These are phyloP conservation scores for Erythrobasidium yunnanense DNA, from an alignment of 768 basidiomycete species.

Conservation along the genomic window DNA sequence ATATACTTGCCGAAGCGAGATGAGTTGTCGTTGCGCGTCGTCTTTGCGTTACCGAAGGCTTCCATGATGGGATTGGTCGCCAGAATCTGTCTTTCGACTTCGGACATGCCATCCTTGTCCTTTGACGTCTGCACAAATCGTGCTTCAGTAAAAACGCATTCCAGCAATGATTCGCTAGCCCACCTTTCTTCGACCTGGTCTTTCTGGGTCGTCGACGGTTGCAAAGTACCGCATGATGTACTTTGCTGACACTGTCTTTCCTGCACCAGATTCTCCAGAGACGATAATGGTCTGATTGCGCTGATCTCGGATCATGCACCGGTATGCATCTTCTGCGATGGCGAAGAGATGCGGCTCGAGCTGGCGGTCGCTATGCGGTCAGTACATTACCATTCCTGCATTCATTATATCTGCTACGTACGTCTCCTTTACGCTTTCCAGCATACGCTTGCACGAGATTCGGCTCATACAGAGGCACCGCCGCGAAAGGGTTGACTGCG, in stretches of 20 bases:
- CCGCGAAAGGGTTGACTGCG: conserved; percentile 96
- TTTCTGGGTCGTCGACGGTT: conserved; percentile 77
- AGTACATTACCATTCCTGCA: background rate
- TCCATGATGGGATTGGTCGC: conserved; percentile 99
- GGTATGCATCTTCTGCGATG: conserved; percentile 97
- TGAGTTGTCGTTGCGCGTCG: conserved; percentile 96
- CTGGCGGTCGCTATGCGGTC: conserved; percentile 39
- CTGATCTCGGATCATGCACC: conserved; percentile 85
- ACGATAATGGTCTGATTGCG: conserved; percentile 98
- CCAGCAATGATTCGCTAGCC: background rate
- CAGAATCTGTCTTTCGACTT: conserved; percentile 91
- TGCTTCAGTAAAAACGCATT: background rate
- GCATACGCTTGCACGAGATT: conserved; percentile 96
- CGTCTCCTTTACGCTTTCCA: conserved; percentile 69
- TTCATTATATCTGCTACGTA: background rate
- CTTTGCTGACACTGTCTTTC: conserved; percentile 98
- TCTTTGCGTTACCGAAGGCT: conserved; percentile 98
- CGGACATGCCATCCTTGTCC: conserved; percentile 51
- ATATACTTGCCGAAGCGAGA: conserved; percentile 99
- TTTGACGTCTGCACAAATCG: conserved; percentile 1
- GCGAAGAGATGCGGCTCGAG: conserved; percentile 96
- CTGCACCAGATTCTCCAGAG: conserved; percentile 96
- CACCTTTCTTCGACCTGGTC: conserved; percentile 42
- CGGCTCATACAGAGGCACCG: conserved; percentile 89
- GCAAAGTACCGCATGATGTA: conserved; percentile 99